Evolutionary conservation across 345 rosid species (phyloP), one percentile per base, ranked within the genome.

Genomic region (Brassica incana): DNA sequence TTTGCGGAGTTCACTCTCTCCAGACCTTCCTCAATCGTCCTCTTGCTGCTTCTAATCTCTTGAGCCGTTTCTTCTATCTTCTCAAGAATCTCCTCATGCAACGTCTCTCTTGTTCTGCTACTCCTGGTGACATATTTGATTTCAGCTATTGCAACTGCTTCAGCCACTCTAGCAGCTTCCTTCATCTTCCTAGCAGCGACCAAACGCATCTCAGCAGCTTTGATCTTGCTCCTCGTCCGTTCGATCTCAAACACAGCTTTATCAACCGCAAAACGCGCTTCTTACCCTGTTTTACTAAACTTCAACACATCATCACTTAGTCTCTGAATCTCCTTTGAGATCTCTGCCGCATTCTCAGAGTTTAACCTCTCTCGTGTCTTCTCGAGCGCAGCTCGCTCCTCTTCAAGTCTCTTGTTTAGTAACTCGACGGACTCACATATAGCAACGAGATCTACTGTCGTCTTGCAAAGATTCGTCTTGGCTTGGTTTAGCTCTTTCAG

Each of bases 101-200:
- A 0, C 3, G 56, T 78, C 64, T 65, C 78, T 14, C 74, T 4
- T 8, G 27, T 65, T 11, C 65, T 68, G 7, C 80, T 80, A 75
- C 94, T 58, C 11, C 72, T 50, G 0, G 74, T 60, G 15, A 61
- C 82, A 66, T 88, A 89, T 71, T 89, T 92, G 85, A 95, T 88
- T 38, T 95, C 97, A 4, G 91, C 88, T 2, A 92, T 78, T 23
- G 97, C 97, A 73, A 89, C 83, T 14, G 92, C 95, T 84, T 95
- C 97, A 29, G 91, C 87, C 1, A 92, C 97, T 83, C 88, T 91
- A 64, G 97, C 97, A 7, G 97, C 99, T 87, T 91, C 86, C 81
- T 87, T 92, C 97, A 95, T 90, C 82, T 92, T 95, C 67, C 85
- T 85, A 38, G 95, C 97, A 12, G 97, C 97, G 25, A 87, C 30